A percentile compares a stretch with the other conserved stretches of the same genome.
phyloP scores from a whole-genome alignment of 805 yeast species.

The Cephaloascus albidus region DNA sequence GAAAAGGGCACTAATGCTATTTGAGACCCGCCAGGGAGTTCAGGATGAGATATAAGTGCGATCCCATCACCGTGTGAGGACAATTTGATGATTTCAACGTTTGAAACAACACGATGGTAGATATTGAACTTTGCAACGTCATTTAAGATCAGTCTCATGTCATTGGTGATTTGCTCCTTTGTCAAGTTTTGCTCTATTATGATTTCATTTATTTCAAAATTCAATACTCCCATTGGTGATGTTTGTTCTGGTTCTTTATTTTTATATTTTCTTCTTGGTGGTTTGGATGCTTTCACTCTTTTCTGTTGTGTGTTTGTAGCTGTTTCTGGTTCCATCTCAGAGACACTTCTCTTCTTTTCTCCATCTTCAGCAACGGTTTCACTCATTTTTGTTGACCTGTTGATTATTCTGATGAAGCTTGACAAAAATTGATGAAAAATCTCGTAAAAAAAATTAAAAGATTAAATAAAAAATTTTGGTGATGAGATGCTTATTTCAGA shows the following conservation, averaged over 20 bases:
- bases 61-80: slow-evolving; percentile 86
- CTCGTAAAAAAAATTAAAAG: no score
- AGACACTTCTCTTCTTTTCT: no score
- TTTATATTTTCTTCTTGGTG: slow-evolving; percentile 45
- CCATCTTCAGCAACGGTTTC: no score
- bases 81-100: slow-evolving; percentile 48
- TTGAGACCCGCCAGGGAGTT: slow-evolving; percentile 31
- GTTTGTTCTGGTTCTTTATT: slow-evolving; percentile 63
- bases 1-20: slow-evolving; percentile 80
- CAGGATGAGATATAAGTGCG: slow-evolving; percentile 60
- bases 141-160: slow-evolving; percentile 56
- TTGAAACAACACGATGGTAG: slow-evolving; percentile 49
- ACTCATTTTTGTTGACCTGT: no score
- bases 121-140: slow-evolving; percentile 34
- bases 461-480: no score
- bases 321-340: no score
- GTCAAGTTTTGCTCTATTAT: slow-evolving; percentile 31
- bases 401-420: no score
- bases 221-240: slow-evolving; percentile 72
- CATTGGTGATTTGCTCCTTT: slow-evolving; percentile 46
- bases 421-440: no score
- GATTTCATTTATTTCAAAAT: slow-evolving; percentile 60
- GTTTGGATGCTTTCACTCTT: slow-evolving; percentile 8
- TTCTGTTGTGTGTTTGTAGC: no score
- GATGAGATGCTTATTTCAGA: no score